Evolutionary conservation across 495 filamentous ascomycete species (phyloP), one percentile per base, ranked within the genome.

Genomic region (Penicillium parvum): DNA sequence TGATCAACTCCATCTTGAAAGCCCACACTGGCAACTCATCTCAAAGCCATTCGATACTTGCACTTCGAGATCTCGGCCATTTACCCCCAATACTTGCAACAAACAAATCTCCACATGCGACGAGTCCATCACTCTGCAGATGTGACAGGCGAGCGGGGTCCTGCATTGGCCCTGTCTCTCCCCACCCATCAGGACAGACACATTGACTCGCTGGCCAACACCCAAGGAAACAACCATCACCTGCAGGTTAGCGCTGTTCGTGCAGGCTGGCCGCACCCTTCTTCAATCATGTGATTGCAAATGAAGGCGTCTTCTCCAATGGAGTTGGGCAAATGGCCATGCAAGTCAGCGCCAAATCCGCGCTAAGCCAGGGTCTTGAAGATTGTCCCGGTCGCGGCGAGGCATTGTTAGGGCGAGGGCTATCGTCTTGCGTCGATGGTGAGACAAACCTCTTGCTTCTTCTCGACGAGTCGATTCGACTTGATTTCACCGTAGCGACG

Each of bases 201-300:
- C 42, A 38, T 36, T 42, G 25, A 61, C 53, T 61, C 55, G 46
- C 51, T n/a, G n/a, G 58, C 48, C 42, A 35, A 36, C 29, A 19
- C 43, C 27, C 22, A 52, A 43, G 40, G 27, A 23, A n/a, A n/a
- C n/a, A n/a, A n/a, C 23, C 32, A 22, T 52, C 48, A 12, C 23
- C 58, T 66, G 66, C 66, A 67, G 60, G 59, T 64, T 63, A 52
- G 51, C 60, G 55, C 53, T 62, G 58, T 55, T 63, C 55, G 49
- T 58, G 50, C 52, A 63, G 63, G 60, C 50, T 57, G 56, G 53
- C 64, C 67, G 67, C 67, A 71, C 61, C 49, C 37, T 41, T 23
- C 16, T 47, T 56, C 49, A 58, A 63, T 71, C 67, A 71, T 71
- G 67, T 71, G 67, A 71, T 63, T 49, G 7, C 18, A 16, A 12